Evolutionary conservation across 371 early-diverging fungal species (phyloP).

Genomic region (Dichotomocladium elegans): DNA sequence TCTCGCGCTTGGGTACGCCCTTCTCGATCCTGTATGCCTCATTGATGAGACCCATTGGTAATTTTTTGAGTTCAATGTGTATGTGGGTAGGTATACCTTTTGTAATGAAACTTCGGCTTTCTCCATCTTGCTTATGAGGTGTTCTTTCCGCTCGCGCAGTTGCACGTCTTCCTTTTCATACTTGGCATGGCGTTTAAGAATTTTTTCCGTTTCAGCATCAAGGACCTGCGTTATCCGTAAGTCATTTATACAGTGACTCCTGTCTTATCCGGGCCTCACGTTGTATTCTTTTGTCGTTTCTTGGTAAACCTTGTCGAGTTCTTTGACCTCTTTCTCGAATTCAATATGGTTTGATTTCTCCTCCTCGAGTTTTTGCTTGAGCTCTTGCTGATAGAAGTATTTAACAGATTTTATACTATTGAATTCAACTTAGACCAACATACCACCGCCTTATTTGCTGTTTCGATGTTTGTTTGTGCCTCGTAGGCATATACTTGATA

Average conservation of each 20-base stretch:
- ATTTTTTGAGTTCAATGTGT: too few relatives aligned
- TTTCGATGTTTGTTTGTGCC: slow-evolving; percentile 38
- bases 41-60: too few relatives aligned
- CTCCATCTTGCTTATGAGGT: slow-evolving; percentile 71
- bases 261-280: slow-evolving; percentile 21
- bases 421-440: slow-evolving; percentile 1
- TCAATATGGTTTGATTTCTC: slow-evolving; percentile 2
- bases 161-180: slow-evolving; percentile 80
- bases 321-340: slow-evolving; percentile 52
- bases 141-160: slow-evolving; percentile 74
- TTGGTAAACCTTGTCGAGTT: slow-evolving; percentile 54
- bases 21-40: slow-evolving; percentile 41
- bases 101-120: slow-evolving; percentile 61
- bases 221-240: slow-evolving; percentile 30
- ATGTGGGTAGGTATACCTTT: slow-evolving; percentile 35
- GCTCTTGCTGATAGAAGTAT: slow-evolving; percentile 39
- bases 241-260: too few relatives aligned
- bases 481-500: slow-evolving; percentile 68
- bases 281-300: slow-evolving; percentile 60
- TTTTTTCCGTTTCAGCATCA: slow-evolving; percentile 51
- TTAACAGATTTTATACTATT: too few relatives aligned
- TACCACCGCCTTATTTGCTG: slow-evolving; percentile 48
- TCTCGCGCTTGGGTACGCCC: slow-evolving; percentile 43
- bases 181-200: slow-evolving; percentile 59
- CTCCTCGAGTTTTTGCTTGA: slow-evolving; percentile 49